Conservation (phyloP, 257 asterid genomes). For the Solanum rostratum region DNA sequence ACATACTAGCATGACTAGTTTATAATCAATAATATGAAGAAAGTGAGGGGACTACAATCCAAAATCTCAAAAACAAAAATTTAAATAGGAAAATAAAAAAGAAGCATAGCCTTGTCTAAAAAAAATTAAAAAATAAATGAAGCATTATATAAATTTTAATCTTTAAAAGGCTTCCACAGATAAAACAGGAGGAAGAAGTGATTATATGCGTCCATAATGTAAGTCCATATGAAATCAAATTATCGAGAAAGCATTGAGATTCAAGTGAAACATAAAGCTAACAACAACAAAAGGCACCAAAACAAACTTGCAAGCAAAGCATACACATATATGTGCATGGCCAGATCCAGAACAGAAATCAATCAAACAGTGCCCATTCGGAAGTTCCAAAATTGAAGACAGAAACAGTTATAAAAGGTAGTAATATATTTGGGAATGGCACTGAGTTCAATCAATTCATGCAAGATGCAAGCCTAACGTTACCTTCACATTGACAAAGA, state of each 20-base stretch:
- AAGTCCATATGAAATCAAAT: background rate
- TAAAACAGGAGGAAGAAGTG: background rate
- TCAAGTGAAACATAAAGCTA: background rate
- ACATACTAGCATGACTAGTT: background rate
- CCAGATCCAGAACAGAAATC: background rate
- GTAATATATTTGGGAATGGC: background rate
- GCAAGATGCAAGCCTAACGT: background rate
- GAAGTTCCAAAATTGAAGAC: background rate
- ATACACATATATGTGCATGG: background rate
- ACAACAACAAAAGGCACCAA: background rate
- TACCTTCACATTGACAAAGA: background rate
- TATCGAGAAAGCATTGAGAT: background rate
- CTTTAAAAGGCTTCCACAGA: background rate
- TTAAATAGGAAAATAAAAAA: background rate
- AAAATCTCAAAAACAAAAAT: background rate
- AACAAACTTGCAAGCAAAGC: background rate
- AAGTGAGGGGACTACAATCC: background rate
- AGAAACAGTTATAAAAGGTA: background rate
- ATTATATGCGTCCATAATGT: background rate
- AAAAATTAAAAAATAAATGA: background rate
- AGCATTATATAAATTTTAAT: background rate
- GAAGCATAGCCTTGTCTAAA: background rate
- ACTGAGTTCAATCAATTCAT: background rate
- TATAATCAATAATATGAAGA: background rate
- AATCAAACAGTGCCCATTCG: background rate